Evolutionary conservation across 768 basidiomycete genomes (phyloP), one percentile per base, ranked within the genome.

Genomic region (Hygrocybe coccinea): DNA sequence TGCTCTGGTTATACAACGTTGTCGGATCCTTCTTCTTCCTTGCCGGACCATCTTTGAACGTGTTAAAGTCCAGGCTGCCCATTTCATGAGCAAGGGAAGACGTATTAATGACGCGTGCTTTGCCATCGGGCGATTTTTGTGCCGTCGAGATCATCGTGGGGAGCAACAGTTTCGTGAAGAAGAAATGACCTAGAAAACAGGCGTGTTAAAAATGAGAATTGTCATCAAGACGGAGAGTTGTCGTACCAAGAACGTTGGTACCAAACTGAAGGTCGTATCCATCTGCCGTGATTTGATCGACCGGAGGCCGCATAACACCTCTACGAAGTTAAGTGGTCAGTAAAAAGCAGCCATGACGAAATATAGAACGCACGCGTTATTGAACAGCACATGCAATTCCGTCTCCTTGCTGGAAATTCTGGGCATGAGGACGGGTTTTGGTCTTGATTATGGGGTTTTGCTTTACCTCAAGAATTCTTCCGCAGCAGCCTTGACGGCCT

Each of bases 231-330:
- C n/a, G 4, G 21, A 35, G 37, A 37, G 3, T 15, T 33, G 19
- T 34, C 66, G 19, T 54, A 76, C 80, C 81, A 9, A 83, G 58
- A 22, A 80, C 78, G 58, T 84, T 84, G 2, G 77, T 79, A 11
- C 79, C 82, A 54, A 82, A 85, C 50, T 79, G 77, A n/a, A 79
- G 62, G 59, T 83, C 83, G 54, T 78, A 82, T 4, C 80, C 80
- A 25, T 79, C 73, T 12, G 59, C 67, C 0, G 79, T 83, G 21
- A 75, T 48, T 25, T 63, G 59, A 17, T 75, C 73, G 1, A 73
- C 54, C 0, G 77, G 75, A 4, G 71, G 60, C 0, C 56, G 50
- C 76, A 82, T 81, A 17, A 82, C 71, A 0, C 81, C 83, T 1
- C 80, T 83, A 37, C 34, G 41, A 3, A 24, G 2, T 3, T 11